phyloP scores from a whole-genome alignment of 495 filamentous ascomycete genomes.

The Cudoniella acicularis region DNA sequence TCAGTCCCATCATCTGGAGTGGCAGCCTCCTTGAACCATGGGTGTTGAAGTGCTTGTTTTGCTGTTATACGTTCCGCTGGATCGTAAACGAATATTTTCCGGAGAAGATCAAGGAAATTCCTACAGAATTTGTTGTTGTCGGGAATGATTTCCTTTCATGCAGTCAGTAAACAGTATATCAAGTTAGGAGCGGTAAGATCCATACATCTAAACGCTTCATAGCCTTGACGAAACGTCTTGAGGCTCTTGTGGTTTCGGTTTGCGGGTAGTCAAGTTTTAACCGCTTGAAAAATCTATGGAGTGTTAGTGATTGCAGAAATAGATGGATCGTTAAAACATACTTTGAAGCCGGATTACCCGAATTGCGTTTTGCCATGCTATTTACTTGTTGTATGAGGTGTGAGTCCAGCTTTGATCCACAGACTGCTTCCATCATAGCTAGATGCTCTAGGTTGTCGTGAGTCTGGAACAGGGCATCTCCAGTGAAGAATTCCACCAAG shows the following conservation, averaged over 20 bases:
- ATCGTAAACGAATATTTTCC: slow-evolving; percentile 93
- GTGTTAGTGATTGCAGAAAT: slow-evolving; percentile 23
- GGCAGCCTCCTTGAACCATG: slow-evolving; percentile 86
- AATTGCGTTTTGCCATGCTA: slow-evolving; percentile 56
- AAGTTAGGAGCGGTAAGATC: slow-evolving; percentile 5
- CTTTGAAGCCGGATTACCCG: slow-evolving; percentile 75
- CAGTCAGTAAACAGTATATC: slow-evolving; percentile 24
- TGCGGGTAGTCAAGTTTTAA: slow-evolving; percentile 85
- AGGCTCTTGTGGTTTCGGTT: slow-evolving; percentile 79
- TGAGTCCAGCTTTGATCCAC: slow-evolving; percentile 67
- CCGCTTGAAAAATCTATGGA: slow-evolving; percentile 76
- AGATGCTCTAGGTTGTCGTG: slow-evolving; percentile 97
- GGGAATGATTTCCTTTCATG: slow-evolving; percentile 80
- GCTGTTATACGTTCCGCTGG: slow-evolving; percentile 87
- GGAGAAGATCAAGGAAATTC: slow-evolving; percentile 82
- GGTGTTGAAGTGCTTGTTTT: slow-evolving; percentile 83
- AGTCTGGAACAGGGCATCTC: slow-evolving; percentile 95
- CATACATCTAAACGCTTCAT: slow-evolving; percentile 88
- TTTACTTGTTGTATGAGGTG: slow-evolving; percentile 74
- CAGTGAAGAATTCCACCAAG: slow-evolving; percentile 97
- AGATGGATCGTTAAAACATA: slow-evolving; percentile 44
- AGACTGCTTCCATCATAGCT: slow-evolving; percentile 98
- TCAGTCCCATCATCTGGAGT: slow-evolving; percentile 90
- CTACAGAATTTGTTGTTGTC: slow-evolving; percentile 71
- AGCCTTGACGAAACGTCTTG: slow-evolving; percentile 86